These are phyloP conservation scores for Yamadazyma laniorum DNA, from an alignment of 805 yeast genomes.

Conservation along the genomic window DNA sequence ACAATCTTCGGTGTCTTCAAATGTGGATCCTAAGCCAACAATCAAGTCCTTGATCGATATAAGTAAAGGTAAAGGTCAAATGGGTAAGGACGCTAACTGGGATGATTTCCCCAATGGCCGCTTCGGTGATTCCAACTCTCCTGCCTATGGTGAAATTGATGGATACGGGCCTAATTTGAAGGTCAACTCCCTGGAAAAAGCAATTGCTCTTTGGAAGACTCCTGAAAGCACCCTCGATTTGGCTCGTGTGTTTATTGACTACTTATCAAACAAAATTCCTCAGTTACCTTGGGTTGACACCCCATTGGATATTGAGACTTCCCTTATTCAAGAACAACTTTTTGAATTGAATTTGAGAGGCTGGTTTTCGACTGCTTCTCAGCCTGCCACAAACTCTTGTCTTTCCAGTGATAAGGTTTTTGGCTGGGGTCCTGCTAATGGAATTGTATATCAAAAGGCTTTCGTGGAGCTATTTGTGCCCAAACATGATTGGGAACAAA, in stretches of 20 bases:
- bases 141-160: slow-evolving; percentile 97
- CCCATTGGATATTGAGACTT: slow-evolving; percentile 84
- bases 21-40: slow-evolving; percentile 24
- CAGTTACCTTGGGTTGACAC: slow-evolving; percentile 91
- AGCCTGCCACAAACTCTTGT: slow-evolving; percentile 86
- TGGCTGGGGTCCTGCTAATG: slow-evolving; percentile 97
- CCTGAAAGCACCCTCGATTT: slow-evolving; percentile 64
- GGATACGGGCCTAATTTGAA: slow-evolving; percentile 94
- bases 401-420: slow-evolving; percentile 79
- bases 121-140: slow-evolving; percentile 91
- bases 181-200: slow-evolving; percentile 59
- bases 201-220: slow-evolving; percentile 75
- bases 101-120: slow-evolving; percentile 96
- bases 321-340: slow-evolving; percentile 87
- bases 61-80: slow-evolving; percentile 76
- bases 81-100: slow-evolving; percentile 93
- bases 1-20: slow-evolving; percentile 38
- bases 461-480: slow-evolving; percentile 83
- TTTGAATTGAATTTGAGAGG: slow-evolving; percentile 73
- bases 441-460: slow-evolving; percentile 87
- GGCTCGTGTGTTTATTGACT: slow-evolving; percentile 63
- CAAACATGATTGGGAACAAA: slow-evolving; percentile 61
- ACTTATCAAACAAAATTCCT: slow-evolving; percentile 70
- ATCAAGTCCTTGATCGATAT: slow-evolving; percentile 62
- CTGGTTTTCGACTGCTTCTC: slow-evolving; percentile 88